Percentiles rank a stretch among this genome's conserved stretches.
phyloP scores from a whole-genome alignment of 2,329 filamentous ascomycete species.

The Plectosphaerella sp. region DNA sequence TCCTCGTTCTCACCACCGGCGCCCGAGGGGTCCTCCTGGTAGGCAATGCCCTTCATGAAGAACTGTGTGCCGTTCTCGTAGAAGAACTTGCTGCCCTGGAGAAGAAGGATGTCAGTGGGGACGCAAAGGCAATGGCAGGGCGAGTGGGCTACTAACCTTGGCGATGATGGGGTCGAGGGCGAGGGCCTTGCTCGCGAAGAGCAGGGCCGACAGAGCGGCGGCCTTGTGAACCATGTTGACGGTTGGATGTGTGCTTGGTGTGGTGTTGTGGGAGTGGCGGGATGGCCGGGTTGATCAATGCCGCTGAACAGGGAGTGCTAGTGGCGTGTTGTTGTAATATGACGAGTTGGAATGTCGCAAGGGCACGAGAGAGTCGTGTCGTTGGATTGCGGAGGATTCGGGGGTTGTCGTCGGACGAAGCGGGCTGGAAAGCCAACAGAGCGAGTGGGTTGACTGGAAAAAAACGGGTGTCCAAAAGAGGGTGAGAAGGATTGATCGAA shows the following conservation, averaged over 20 bases:
- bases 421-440: not conserved
- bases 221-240: slow-evolving; percentile 10
- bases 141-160: slow-evolving; percentile 50
- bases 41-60: slow-evolving; percentile 90
- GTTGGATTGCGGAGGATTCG: not conserved
- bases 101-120: slow-evolving; percentile 4
- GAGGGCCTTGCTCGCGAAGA: slow-evolving; percentile 35
- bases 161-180: slow-evolving; percentile 57
- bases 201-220: slow-evolving; percentile 31
- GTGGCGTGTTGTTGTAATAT: no score
- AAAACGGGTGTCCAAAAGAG: slow-evolving; percentile 11
- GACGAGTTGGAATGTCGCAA: not conserved
- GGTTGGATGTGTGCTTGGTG: not conserved
- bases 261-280: not conserved
- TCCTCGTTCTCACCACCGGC: slow-evolving; percentile 44
- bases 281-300: not conserved
- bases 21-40: slow-evolving; percentile 74
- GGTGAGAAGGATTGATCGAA: slow-evolving; percentile 8
- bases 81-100: slow-evolving; percentile 80
- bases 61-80: slow-evolving; percentile 66
- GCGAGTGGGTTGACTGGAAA: slow-evolving; percentile 1
- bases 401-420: not conserved
- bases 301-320: not conserved
- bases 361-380: not conserved
- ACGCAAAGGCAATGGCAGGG: not conserved